Evolutionary conservation across 2,329 filamentous ascomycete species (phyloP).

Genomic region (Fusarium bactridioides): DNA sequence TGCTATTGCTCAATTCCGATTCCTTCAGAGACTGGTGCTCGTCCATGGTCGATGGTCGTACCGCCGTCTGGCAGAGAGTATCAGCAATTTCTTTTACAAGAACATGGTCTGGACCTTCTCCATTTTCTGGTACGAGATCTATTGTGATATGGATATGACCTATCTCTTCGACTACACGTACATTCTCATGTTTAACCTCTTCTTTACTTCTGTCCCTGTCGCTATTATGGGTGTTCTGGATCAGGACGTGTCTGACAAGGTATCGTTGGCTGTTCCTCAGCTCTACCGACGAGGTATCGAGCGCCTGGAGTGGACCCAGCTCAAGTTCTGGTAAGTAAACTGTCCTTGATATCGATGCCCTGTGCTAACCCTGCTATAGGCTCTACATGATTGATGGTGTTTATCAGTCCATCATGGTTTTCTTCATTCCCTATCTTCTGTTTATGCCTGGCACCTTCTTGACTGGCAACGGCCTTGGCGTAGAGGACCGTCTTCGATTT

Average conservation of each 20-base stretch:
- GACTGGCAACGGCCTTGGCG: constrained; percentile 74
- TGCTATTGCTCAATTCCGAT: constrained; percentile 93
- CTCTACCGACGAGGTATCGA: constrained; percentile 96
- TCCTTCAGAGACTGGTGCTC: constrained; percentile 82
- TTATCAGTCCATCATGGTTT: constrained; percentile 93
- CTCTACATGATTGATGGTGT: constrained; percentile 93
- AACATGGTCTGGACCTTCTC: constrained; percentile 98
- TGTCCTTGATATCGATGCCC: background rate
- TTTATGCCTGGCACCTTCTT: constrained; percentile 75
- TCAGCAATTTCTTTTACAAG: constrained; percentile 99
- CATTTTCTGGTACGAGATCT: constrained; percentile 98
- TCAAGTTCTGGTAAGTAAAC: constrained; percentile 86
- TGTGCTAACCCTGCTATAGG: constrained; percentile 55
- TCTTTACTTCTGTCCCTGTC: constrained; percentile 94
- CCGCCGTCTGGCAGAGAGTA: constrained; percentile 87
- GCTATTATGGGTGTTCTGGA: constrained; percentile 97
- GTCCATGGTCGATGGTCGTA: constrained; percentile 98
- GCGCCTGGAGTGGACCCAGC: constrained; percentile 93
- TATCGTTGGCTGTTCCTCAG: constrained; percentile 93
- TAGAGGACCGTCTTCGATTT: constrained; percentile 83
- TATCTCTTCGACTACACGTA: constrained; percentile 99
- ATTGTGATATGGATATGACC: constrained; percentile 93
- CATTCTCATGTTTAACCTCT: constrained; percentile 94
- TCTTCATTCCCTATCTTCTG: constrained; percentile 89
- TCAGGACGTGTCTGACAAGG: constrained; percentile 93